Evolutionary conservation across 225 moss, liverwort and hornwort genomes (phyloP).

Genomic region (Anthoceros angustus): DNA sequence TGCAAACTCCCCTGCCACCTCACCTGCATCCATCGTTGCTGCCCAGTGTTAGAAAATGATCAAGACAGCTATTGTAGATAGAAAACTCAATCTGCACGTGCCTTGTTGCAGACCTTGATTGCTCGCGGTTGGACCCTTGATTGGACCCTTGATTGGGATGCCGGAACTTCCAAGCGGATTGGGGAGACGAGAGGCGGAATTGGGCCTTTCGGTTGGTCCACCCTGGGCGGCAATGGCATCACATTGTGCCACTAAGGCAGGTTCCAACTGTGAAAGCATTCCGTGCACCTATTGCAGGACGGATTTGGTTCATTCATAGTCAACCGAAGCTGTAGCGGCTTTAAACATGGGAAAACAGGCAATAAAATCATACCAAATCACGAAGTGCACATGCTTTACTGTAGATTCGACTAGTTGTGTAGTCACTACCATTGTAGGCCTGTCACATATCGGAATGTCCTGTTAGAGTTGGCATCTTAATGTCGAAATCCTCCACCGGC

Average conservation of each 20-base stretch:
- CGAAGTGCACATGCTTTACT: slow-evolving; percentile 77
- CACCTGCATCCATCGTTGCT: background rate
- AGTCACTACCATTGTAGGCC: slow-evolving; percentile 79
- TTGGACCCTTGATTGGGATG: slow-evolving; percentile 25
- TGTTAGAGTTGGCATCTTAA: background rate
- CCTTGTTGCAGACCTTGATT: slow-evolving; percentile 45
- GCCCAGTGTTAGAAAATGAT: background rate
- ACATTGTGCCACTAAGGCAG: slow-evolving; percentile 43
- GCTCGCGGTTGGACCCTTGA: slow-evolving; percentile 35
- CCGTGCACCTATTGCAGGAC: slow-evolving; percentile 42
- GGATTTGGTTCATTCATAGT: background rate
- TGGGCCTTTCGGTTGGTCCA: slow-evolving; percentile 21
- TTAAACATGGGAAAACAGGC: background rate
- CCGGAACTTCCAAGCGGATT: slow-evolving; percentile 29
- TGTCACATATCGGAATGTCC: slow-evolving; percentile 16
- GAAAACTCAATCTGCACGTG: slow-evolving; percentile 11
- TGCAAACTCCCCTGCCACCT: background rate
- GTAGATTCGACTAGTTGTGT: slow-evolving; percentile 62
- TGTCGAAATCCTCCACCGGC: background rate
- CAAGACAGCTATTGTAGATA: background rate
- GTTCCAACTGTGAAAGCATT: slow-evolving; percentile 61
- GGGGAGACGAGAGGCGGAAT: slow-evolving; percentile 5
- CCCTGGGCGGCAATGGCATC: slow-evolving; percentile 40
- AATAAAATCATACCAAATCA: slow-evolving; percentile 35
- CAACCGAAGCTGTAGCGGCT: background rate